Percentiles rank a stretch among this genome's conserved stretches.
These are phyloP conservation scores for Echium plantagineum DNA, from an alignment of 257 asterid genomes.

Conservation along the genomic window DNA sequence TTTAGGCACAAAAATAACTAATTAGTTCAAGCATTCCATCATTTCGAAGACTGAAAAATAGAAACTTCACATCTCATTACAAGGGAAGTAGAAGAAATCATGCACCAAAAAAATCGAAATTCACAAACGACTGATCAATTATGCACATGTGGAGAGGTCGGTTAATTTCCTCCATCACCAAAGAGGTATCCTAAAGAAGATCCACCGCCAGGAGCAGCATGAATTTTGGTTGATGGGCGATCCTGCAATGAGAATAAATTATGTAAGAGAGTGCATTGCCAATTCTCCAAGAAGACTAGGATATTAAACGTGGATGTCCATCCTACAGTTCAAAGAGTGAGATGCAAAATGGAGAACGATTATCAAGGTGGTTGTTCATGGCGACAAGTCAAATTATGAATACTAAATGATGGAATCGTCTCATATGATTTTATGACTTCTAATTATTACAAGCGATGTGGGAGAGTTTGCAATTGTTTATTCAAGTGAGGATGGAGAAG, in stretches of 20 bases:
- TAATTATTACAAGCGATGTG: background rate
- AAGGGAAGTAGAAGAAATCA: background rate
- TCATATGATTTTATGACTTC: background rate
- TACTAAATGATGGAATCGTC: background rate
- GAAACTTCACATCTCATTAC: background rate
- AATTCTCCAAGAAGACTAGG: background rate
- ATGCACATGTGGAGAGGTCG: background rate
- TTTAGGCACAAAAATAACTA: background rate
- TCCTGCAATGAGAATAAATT: slow-evolving; percentile 25
- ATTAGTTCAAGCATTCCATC: background rate
- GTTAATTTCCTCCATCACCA: slow-evolving; percentile 44
- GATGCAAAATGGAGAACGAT: too few relatives aligned
- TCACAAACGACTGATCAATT: background rate
- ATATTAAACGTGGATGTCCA: too few relatives aligned
- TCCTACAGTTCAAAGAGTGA: too few relatives aligned
- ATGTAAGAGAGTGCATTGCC: background rate
- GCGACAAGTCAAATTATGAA: background rate
- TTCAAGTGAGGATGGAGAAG: background rate
- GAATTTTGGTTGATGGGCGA: slow-evolving; percentile 80
- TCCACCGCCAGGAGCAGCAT: slow-evolving; percentile 82
- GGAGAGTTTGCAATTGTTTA: background rate
- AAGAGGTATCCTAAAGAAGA: slow-evolving; percentile 64
- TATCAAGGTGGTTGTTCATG: background rate
- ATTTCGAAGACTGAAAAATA: background rate
- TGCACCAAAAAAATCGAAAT: background rate